Evolutionary conservation across 225 moss, liverwort and hornwort species (phyloP), one percentile per base, ranked within the genome.

Genomic region (Bryoerythrophyllum caledonicum): DNA sequence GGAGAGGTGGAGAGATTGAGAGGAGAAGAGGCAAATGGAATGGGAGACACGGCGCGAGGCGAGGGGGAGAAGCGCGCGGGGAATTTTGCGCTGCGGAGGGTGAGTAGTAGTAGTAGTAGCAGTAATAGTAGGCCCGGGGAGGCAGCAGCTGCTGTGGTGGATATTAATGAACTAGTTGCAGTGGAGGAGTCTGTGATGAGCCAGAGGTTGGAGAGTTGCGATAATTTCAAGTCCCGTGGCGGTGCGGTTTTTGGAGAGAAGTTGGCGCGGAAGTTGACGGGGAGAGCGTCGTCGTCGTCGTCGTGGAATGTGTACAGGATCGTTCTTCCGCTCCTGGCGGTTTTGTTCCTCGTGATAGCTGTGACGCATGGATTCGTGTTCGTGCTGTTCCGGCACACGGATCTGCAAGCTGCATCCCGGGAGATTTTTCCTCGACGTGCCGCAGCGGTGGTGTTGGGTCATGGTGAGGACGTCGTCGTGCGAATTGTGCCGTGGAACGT

Each of bases 311-410:
- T 86, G 26, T 89, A 83, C 51, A 79, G 77, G 68, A 77, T 89
- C 30, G 60, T 89, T 48, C 56, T 86, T 14, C 71, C 53, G 1
- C 23, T 88, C 27, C 79, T 75, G 66, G 73, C 38, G 20, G 27
- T 61, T 28, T 35, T 81, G 40, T 81, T 86, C 0, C 76, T 83
- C 68, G 27, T 81, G 17, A 74, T 65, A 48, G 79, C 64, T 46
- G 59, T 81, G 48, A 66, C 60, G 3, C 75, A 85, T 72, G 88
- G 88, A 69, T 71, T 84, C 14, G 76, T 89, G 13, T 83, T 86
- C 37, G 38, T 86, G 48, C 54, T 83, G 68, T 79, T 83, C 25
- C 83, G 81, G 3, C 71, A 53, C 20, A 77, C 79, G 49, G 83
- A 86, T 72, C 68, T 89, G 44, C 81, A 76, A 68, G 79, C 79